Conservation (phyloP, 768 basidiomycete genomes). For the Auriscalpium microsporum region DNA sequence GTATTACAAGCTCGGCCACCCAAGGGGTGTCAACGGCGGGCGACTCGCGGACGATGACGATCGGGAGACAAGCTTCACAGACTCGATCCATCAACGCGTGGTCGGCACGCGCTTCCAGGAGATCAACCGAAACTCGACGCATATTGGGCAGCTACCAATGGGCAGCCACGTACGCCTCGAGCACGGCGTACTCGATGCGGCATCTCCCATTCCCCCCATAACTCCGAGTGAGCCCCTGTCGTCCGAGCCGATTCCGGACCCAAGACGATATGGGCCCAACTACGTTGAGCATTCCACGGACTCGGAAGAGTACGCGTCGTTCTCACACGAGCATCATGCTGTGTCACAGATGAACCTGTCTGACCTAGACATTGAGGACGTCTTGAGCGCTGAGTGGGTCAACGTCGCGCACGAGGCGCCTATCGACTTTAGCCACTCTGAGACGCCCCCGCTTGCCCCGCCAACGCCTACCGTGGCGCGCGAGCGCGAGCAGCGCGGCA, state of each 20-base stretch:
- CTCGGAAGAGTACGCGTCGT: constrained; percentile 12
- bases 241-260: constrained; percentile 40
- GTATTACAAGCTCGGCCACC: constrained; percentile 64
- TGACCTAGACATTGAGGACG: constrained; percentile 1
- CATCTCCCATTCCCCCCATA: not conserved
- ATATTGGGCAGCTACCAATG: constrained; percentile 50
- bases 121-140: constrained; percentile 50
- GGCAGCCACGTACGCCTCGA: constrained; percentile 48
- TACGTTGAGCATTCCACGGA: constrained; percentile 22
- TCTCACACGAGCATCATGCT: constrained; percentile 17
- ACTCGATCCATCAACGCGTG: constrained; percentile 54
- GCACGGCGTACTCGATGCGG: constrained; percentile 36
- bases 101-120: constrained; percentile 69
- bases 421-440: constrained; percentile 23
- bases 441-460: constrained; percentile 13
- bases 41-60: constrained; percentile 41
- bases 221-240: constrained; percentile 2
- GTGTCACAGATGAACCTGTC: constrained; percentile 17
- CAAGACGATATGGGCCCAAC: constrained; percentile 47
- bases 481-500: not conserved
- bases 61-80: constrained; percentile 34
- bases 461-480: constrained; percentile 14
- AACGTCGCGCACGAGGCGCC: constrained; percentile 43
- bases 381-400: constrained; percentile 45
- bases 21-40: constrained; percentile 54